Conservation (phyloP, 345 rosid genomes). For the Eucalyptus sp. region DNA sequence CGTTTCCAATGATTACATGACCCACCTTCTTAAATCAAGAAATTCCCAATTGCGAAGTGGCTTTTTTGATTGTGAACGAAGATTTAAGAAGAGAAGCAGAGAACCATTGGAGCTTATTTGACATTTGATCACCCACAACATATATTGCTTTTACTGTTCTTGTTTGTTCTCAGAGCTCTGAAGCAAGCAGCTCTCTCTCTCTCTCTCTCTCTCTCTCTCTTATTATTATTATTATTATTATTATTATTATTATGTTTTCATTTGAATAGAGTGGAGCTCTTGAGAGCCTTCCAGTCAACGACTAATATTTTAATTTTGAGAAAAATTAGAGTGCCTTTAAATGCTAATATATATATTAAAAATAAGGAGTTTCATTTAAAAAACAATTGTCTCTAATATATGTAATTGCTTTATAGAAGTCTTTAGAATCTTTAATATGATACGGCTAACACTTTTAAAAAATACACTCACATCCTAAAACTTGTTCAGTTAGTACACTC, state of each 20-base stretch:
- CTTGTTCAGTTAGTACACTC: background rate
- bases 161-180: background rate
- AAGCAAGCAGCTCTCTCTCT: background rate
- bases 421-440: background rate
- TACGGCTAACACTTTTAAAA: background rate
- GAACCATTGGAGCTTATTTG: background rate
- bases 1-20: background rate
- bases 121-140: background rate
- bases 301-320: too few species aligned
- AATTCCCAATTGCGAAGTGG: background rate
- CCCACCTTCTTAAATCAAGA: background rate
- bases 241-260: background rate
- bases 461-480: background rate
- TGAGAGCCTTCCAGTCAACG: background rate
- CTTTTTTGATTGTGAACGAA: background rate
- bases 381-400: background rate
- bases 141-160: background rate
- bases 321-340: background rate
- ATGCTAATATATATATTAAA: background rate
- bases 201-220: too few species aligned
- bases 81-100: background rate
- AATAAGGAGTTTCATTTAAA: background rate
- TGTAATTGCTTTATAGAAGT: background rate
- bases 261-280: background rate
- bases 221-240: too few species aligned